These are phyloP conservation scores for Psilocybe cyanescens DNA, from an alignment of 768 basidiomycete species.

Conservation along the genomic window DNA sequence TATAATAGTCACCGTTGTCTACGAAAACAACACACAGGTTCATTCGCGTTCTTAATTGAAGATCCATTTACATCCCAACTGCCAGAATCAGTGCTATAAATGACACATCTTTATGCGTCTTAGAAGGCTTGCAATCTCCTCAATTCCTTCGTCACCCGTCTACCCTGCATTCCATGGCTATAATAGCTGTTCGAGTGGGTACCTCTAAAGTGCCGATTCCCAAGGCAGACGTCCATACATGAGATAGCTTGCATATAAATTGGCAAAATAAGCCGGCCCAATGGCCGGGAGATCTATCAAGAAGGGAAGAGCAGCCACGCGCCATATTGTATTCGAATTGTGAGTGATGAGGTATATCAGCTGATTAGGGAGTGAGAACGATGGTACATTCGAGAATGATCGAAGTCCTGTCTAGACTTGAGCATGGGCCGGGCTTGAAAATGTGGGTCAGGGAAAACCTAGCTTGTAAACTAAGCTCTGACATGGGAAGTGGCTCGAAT, in stretches of 20 bases:
- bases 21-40: too few species aligned
- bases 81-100: too few species aligned
- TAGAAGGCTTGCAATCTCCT: too few species aligned
- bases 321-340: conserved; percentile 25
- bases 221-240: too few species aligned
- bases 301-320: conserved; percentile 20
- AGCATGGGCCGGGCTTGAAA: background rate
- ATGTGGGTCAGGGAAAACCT: conserved; percentile 2
- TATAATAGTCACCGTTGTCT: too few species aligned
- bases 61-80: too few species aligned
- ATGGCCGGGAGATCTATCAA: conserved; percentile 17
- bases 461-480: background rate
- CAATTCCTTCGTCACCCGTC: too few species aligned
- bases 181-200: too few species aligned
- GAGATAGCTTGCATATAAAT: background rate
- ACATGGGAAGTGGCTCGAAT: background rate
- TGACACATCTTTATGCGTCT: too few species aligned
- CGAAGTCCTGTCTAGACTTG: conserved; percentile 2
- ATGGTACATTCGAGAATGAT: conserved; percentile 20
- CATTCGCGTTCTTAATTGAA: too few species aligned
- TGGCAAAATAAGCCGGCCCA: background rate
- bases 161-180: too few species aligned
- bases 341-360: conserved; percentile 24
- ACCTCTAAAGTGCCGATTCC: too few species aligned
- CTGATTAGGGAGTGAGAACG: conserved; percentile 23